Percentiles rank a stretch among this genome's conserved stretches.
These are phyloP conservation scores for Penicillium macrosclerotiorum DNA, from an alignment of 495 filamentous ascomycete species.

Conservation along the genomic window DNA sequence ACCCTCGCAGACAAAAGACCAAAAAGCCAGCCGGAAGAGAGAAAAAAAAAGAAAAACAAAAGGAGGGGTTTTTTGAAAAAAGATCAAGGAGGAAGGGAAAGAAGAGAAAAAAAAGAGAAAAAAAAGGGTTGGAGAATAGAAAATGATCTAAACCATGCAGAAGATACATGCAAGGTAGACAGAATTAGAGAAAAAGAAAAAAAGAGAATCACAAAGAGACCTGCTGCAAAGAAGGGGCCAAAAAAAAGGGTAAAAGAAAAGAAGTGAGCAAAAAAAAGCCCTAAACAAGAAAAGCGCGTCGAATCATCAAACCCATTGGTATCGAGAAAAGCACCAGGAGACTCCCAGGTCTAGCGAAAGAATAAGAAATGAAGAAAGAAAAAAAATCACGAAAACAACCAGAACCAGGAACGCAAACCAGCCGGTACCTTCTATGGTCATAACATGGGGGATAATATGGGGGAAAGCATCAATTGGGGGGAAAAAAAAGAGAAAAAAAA, in stretches of 20 bases:
- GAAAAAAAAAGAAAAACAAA: neutral
- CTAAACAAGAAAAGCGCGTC: conserved; percentile 21
- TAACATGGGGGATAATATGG: conserved; percentile 28
- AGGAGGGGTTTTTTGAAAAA: no score
- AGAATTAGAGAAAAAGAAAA: conserved; percentile 21
- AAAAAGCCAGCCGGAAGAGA: conserved; percentile 4
- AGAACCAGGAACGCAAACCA: conserved; percentile 39
- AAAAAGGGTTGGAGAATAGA: conserved; percentile 2
- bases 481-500: conserved; percentile 13
- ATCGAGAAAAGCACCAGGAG: conserved; percentile 32
- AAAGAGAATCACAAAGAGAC: conserved; percentile 26
- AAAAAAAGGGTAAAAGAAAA: conserved; percentile 11
- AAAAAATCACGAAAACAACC: neutral
- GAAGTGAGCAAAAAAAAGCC: conserved; percentile 10
- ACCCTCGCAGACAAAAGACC: conserved; percentile 1
- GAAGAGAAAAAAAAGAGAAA: conserved; percentile 16
- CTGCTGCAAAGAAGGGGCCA: conserved; percentile 29
- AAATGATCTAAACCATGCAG: conserved; percentile 20
- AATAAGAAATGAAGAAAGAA: conserved; percentile 31
- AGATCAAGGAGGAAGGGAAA: conserved; percentile 4
- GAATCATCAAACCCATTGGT: conserved; percentile 33
- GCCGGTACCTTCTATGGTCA: conserved; percentile 50
- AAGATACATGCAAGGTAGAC: conserved; percentile 15
- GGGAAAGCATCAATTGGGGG: conserved; percentile 29
- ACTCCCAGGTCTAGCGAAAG: conserved; percentile 44